Conservation (phyloP, 345 rosid genomes). For the Hevea brasiliensis region DNA sequence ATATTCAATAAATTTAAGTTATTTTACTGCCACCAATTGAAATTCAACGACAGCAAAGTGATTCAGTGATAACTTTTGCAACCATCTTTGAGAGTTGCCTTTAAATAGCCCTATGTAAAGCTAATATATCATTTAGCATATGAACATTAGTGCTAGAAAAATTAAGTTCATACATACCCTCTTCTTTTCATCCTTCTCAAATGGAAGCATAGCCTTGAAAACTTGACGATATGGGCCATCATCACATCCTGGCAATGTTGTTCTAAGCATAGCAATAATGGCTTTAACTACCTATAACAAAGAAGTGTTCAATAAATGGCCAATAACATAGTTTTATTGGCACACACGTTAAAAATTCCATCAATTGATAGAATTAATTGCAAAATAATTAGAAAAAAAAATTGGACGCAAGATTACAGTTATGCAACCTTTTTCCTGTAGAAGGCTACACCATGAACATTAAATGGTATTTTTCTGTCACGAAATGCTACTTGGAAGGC, state of each 20-base stretch:
- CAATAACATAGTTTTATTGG: neutral
- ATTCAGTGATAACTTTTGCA: no score
- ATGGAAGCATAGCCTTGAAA: slow-evolving; percentile 81
- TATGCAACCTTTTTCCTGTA: slow-evolving; percentile 78
- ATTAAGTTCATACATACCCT: slow-evolving; percentile 42
- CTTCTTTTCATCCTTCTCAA: slow-evolving; percentile 82
- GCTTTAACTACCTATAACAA: slow-evolving; percentile 61
- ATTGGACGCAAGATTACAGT: neutral
- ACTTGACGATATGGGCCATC: slow-evolving; percentile 80
- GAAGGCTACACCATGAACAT: slow-evolving; percentile 87
- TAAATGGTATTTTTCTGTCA: slow-evolving; percentile 88
- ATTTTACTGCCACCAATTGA: no score
- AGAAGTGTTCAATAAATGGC: slow-evolving; percentile 19
- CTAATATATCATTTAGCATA: neutral
- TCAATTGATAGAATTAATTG: neutral
- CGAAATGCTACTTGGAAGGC: slow-evolving; percentile 76
- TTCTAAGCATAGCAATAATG: slow-evolving; percentile 78
- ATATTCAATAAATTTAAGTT: no score
- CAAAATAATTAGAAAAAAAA: neutral
- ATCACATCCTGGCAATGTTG: slow-evolving; percentile 71
- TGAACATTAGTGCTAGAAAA: neutral
- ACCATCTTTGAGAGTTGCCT: no score
- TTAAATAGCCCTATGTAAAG: neutral
- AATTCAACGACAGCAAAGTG: no score
- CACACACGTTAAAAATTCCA: slow-evolving; percentile 1